A percentile compares a stretch with the other conserved stretches of the same genome.
These are phyloP conservation scores for Fusarium foetens DNA, from an alignment of 2,329 filamentous ascomycete species.

Conservation along the genomic window DNA sequence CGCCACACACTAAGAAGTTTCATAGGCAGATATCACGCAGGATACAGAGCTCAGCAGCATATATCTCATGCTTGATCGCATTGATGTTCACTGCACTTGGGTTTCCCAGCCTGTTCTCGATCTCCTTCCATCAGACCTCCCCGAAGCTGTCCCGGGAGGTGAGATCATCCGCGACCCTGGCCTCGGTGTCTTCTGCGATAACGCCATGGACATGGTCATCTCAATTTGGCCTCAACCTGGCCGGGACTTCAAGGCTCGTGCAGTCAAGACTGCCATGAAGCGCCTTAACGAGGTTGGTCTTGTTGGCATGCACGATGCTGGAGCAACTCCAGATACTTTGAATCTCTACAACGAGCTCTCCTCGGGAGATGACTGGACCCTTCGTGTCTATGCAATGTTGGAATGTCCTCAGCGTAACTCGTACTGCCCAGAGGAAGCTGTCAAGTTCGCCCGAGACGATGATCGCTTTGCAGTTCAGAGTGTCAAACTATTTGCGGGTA, in stretches of 20 bases:
- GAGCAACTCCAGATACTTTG: conserved; percentile 65
- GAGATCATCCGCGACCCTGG: conserved; percentile 70
- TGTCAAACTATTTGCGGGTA: conserved; percentile 76
- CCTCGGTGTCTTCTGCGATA: conserved; percentile 77
- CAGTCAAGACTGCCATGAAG: conserved; percentile 68
- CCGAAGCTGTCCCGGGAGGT: conserved; percentile 68
- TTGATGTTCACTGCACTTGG: conserved; percentile 77
- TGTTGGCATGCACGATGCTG: conserved; percentile 76
- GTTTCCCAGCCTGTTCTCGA: conserved; percentile 72
- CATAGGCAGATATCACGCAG: conserved; percentile 63
- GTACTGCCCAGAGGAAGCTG: conserved; percentile 66
- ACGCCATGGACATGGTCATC: conserved; percentile 72
- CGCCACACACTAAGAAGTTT: background rate
- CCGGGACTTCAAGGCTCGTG: conserved; percentile 61
- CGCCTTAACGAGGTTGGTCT: conserved; percentile 72
- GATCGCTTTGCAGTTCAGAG: conserved; percentile 67
- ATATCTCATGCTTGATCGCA: conserved; percentile 75
- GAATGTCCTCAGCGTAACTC: conserved; percentile 73
- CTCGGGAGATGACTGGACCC: conserved; percentile 61
- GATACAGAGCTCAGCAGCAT: conserved; percentile 62
- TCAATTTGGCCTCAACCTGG: conserved; percentile 67
- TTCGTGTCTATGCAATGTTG: conserved; percentile 75
- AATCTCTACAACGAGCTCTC: conserved; percentile 65
- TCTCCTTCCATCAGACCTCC: conserved; percentile 64
- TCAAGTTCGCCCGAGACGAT: conserved; percentile 55